Evolutionary conservation across 2,329 filamentous ascomycete genomes (phyloP).

Genomic region (Sporothrix humicola): DNA sequence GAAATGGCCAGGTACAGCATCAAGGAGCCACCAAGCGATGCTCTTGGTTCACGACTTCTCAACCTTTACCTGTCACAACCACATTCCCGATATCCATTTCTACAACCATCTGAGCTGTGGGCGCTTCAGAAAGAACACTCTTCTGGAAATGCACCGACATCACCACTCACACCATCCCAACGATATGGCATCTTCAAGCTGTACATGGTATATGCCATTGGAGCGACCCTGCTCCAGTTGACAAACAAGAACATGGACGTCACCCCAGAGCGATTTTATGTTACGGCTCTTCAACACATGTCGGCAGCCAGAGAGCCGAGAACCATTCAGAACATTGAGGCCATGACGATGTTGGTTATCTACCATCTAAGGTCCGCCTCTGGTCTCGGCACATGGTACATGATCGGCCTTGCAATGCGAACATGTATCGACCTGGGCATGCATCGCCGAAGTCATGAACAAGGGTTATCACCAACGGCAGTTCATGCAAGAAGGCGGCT

Average conservation of each 20-base stretch:
- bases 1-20: constrained; percentile 27
- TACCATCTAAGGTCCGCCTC: constrained; percentile 58
- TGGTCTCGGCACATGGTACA: constrained; percentile 59
- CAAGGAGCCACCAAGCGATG: constrained; percentile 32
- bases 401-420: constrained; percentile 60
- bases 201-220: constrained; percentile 59
- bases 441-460: constrained; percentile 43
- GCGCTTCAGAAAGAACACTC: constrained; percentile 48
- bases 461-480: background rate
- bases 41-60: constrained; percentile 12
- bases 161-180: constrained; percentile 44
- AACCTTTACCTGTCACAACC: constrained; percentile 38
- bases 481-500: constrained; percentile 52
- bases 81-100: constrained; percentile 57
- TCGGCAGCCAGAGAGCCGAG: constrained; percentile 55
- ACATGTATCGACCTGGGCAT: constrained; percentile 59
- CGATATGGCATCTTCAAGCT: constrained; percentile 57
- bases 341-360: constrained; percentile 57
- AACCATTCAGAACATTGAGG: constrained; percentile 58
- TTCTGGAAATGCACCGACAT: constrained; percentile 40
- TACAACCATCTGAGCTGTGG: constrained; percentile 54
- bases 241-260: constrained; percentile 37
- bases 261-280: constrained; percentile 52
- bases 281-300: constrained; percentile 56
- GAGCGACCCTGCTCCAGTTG: constrained; percentile 46